phyloP scores from a whole-genome alignment of 2,329 filamentous ascomycete genomes.

The Exophiala xenobiotica region DNA sequence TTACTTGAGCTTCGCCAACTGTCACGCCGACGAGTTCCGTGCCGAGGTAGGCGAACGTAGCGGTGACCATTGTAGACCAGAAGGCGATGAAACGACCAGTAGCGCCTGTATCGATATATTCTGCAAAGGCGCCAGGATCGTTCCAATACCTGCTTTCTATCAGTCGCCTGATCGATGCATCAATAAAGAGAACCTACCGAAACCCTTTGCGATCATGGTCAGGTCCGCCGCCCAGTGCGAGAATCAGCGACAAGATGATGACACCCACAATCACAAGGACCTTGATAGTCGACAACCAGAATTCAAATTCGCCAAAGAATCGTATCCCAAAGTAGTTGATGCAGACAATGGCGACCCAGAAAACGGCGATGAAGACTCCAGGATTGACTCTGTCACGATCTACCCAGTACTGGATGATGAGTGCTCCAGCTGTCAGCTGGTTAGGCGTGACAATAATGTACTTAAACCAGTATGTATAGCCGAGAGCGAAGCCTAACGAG shows the following conservation, averaged over 20 bases:
- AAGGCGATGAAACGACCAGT: slow-evolving; percentile 62
- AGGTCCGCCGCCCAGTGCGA: slow-evolving; percentile 65
- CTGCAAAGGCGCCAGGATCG: slow-evolving; percentile 59
- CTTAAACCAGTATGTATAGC: slow-evolving; percentile 62
- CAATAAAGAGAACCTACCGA: slow-evolving; percentile 26
- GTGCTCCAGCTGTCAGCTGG: slow-evolving; percentile 74
- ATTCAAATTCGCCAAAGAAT: slow-evolving; percentile 68
- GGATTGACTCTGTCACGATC: slow-evolving; percentile 66
- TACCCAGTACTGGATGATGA: slow-evolving; percentile 79
- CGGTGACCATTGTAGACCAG: slow-evolving; percentile 70
- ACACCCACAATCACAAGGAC: slow-evolving; percentile 65
- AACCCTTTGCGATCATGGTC: slow-evolving; percentile 63
- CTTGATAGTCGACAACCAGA: slow-evolving; percentile 63
- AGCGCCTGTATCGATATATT: slow-evolving; percentile 58
- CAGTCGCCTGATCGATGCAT: neutral
- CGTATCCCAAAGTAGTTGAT: slow-evolving; percentile 71
- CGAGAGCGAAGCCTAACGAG: slow-evolving; percentile 75
- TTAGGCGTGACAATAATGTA: slow-evolving; percentile 86
- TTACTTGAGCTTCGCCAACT: slow-evolving; percentile 75
- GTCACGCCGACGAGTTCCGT: slow-evolving; percentile 77
- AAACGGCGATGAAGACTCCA: slow-evolving; percentile 74
- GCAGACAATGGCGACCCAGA: slow-evolving; percentile 60
- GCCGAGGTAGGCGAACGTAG: slow-evolving; percentile 75
- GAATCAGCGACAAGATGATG: slow-evolving; percentile 63
- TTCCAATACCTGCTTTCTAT: slow-evolving; percentile 55